Conservation (phyloP, 2,329 filamentous ascomycete genomes). For the Hirsutella rhossiliensis region DNA sequence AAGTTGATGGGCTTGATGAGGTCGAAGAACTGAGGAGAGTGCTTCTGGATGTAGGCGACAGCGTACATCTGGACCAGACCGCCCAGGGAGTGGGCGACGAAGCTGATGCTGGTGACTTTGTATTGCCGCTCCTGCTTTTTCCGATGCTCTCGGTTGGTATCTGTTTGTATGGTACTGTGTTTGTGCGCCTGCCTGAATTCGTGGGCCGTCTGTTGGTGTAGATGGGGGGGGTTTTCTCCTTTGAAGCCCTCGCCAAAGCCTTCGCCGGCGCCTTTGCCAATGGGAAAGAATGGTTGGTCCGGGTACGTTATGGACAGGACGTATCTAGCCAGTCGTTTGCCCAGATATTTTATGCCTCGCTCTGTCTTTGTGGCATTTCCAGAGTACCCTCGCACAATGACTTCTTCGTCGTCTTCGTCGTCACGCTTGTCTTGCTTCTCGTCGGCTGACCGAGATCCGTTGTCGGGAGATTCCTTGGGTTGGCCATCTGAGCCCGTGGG, state of each 20-base stretch:
- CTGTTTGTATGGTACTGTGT: slow-evolving; percentile 47
- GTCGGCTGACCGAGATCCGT: too few relatives aligned
- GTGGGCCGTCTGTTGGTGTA: slow-evolving; percentile 24
- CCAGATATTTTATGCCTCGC: slow-evolving; percentile 90
- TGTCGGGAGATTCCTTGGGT: too few relatives aligned
- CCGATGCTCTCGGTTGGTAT: slow-evolving; percentile 41
- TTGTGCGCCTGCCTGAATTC: slow-evolving; percentile 30
- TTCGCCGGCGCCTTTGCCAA: slow-evolving; percentile 36
- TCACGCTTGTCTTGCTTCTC: slow-evolving; percentile 8
- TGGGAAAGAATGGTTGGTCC: slow-evolving; percentile 76
- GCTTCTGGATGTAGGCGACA: slow-evolving; percentile 91
- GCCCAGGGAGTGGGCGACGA: slow-evolving; percentile 83
- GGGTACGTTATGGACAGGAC: slow-evolving; percentile 85
- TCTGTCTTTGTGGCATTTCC: slow-evolving; percentile 89
- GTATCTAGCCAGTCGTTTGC: slow-evolving; percentile 86
- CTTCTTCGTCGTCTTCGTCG: slow-evolving; percentile 64
- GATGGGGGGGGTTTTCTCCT: slow-evolving; percentile 16
- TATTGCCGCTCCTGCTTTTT: slow-evolving; percentile 46
- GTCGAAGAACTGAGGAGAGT: slow-evolving; percentile 83
- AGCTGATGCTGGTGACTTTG: slow-evolving; percentile 87
- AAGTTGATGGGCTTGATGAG: slow-evolving; percentile 83
- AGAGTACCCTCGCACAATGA: slow-evolving; percentile 80
- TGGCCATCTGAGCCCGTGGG: too few relatives aligned
- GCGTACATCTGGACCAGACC: slow-evolving; percentile 88
- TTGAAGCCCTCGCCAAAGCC: slow-evolving; percentile 27